Percentiles rank a stretch among this genome's conserved stretches.
phyloP scores from a whole-genome alignment of 495 filamentous ascomycete genomes.

The Aspergillus indologenus region DNA sequence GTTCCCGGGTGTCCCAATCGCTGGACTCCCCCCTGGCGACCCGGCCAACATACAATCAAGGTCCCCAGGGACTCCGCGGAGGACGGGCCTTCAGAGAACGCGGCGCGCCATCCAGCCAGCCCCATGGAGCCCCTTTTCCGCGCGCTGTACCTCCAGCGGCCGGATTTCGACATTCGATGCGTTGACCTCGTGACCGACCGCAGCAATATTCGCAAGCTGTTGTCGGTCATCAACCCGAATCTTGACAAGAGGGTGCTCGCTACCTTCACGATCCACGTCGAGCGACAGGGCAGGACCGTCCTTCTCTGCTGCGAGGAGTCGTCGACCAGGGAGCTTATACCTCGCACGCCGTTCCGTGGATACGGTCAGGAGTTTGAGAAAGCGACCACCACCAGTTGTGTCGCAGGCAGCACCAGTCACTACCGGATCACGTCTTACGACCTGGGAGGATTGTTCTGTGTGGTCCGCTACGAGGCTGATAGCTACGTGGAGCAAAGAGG shows the following conservation, averaged over 20 bases:
- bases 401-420: constrained; percentile 42
- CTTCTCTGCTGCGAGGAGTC: constrained; percentile 42
- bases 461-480: constrained; percentile 49
- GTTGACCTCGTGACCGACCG: constrained; percentile 52
- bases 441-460: constrained; percentile 40
- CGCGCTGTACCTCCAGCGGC: constrained; percentile 39
- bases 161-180: constrained; percentile 38
- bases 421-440: constrained; percentile 47
- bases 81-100: constrained; percentile 23
- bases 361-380: constrained; percentile 52
- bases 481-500: constrained; percentile 40
- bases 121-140: constrained; percentile 54
- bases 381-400: constrained; percentile 37
- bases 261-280: constrained; percentile 44
- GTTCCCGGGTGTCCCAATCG: constrained; percentile 21
- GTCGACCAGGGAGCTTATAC: constrained; percentile 24
- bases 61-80: constrained; percentile 18
- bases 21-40: constrained; percentile 19
- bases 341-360: constrained; percentile 36
- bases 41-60: not conserved
- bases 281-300: constrained; percentile 37
- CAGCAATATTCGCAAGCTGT: constrained; percentile 51
- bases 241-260: constrained; percentile 11
- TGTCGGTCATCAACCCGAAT: constrained; percentile 42
- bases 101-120: constrained; percentile 21